Percentiles rank a stretch among this genome's conserved stretches.
Evolutionary conservation across 495 filamentous ascomycete species (phyloP).

Genomic region (Daldinia childiae): DNA sequence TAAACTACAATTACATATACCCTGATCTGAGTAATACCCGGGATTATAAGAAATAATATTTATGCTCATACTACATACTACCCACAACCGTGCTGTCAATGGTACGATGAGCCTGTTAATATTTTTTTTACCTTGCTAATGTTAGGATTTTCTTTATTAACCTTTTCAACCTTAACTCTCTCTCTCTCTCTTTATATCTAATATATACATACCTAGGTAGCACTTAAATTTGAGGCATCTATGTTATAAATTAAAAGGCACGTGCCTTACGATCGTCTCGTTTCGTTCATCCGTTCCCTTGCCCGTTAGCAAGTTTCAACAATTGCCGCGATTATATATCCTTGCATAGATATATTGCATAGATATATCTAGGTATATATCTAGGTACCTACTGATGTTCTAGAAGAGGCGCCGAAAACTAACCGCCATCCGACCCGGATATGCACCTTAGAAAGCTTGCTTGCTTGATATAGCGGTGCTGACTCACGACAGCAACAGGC

Average conservation of each 20-base stretch:
- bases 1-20: slow-evolving; percentile 3
- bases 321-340: slow-evolving; percentile 2
- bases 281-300: not conserved
- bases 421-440: slow-evolving; percentile 6
- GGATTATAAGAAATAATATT: slow-evolving; percentile 15
- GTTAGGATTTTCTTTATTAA: slow-evolving; percentile 8
- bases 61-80: slow-evolving; percentile 10
- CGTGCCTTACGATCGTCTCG: not conserved
- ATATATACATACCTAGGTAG: not conserved
- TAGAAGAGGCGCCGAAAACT: slow-evolving; percentile 1
- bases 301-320: not conserved
- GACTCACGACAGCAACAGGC: slow-evolving; percentile 22
- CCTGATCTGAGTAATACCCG: slow-evolving; percentile 8
- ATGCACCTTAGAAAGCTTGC: slow-evolving; percentile 10
- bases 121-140: slow-evolving; percentile 14
- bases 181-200: too few relatives aligned
- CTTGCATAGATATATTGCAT: not conserved
- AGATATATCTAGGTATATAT: not conserved
- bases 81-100: slow-evolving; percentile 12
- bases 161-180: slow-evolving; percentile 3
- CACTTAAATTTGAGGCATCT: not conserved
- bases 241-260: not conserved
- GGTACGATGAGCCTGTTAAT: slow-evolving; percentile 34
- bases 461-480: slow-evolving; percentile 30
- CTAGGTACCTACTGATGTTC: not conserved